Percentiles rank a stretch among this genome's conserved stretches.
These are phyloP conservation scores for Coemansia nantahalensis DNA, from an alignment of 192 early-diverging fungal species.

Conservation along the genomic window DNA sequence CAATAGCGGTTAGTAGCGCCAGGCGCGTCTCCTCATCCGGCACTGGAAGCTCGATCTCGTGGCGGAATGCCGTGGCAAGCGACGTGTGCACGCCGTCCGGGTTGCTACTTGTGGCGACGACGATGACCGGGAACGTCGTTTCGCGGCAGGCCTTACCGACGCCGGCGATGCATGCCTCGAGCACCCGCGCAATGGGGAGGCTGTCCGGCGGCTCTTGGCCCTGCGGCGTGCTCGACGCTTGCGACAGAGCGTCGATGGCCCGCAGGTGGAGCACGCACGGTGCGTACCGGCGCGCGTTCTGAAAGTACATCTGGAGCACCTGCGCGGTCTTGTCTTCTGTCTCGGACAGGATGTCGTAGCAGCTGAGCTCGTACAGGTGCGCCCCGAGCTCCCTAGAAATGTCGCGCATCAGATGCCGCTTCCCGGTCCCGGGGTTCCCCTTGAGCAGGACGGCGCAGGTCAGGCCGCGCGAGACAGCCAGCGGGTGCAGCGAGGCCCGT, in stretches of 20 bases:
- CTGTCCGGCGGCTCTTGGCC: conserved; percentile 39
- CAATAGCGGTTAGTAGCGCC: conserved; percentile 63
- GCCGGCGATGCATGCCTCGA: conserved; percentile 31
- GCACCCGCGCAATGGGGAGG: conserved; percentile 43
- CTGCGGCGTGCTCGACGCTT: conserved; percentile 33
- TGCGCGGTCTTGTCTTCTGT: conserved; percentile 78
- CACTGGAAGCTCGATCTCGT: conserved; percentile 71
- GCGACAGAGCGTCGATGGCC: conserved; percentile 75
- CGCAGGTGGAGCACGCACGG: conserved; percentile 85
- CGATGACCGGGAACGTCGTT: conserved; percentile 69
- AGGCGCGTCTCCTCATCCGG: conserved; percentile 69
- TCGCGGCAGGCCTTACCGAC: conserved; percentile 24
- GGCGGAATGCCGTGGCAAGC: conserved; percentile 74
- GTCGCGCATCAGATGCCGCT: conserved; percentile 64
- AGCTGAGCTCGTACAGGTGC: conserved; percentile 75
- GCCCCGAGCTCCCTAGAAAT: conserved; percentile 73
- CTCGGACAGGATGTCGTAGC: conserved; percentile 76
- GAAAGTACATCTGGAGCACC: conserved; percentile 68
- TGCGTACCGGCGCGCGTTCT: conserved; percentile 70
- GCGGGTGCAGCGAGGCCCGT: conserved; percentile 70
- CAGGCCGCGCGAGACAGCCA: conserved; percentile 64
- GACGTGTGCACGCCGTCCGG: conserved; percentile 77
- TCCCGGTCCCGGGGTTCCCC: conserved; percentile 83
- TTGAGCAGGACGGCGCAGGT: conserved; percentile 71
- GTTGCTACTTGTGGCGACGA: conserved; percentile 75